Percentiles rank a stretch among this genome's conserved stretches.
Evolutionary conservation across 2,329 filamentous ascomycete species (phyloP).

Genomic region (Endoconidiophora laricicola): DNA sequence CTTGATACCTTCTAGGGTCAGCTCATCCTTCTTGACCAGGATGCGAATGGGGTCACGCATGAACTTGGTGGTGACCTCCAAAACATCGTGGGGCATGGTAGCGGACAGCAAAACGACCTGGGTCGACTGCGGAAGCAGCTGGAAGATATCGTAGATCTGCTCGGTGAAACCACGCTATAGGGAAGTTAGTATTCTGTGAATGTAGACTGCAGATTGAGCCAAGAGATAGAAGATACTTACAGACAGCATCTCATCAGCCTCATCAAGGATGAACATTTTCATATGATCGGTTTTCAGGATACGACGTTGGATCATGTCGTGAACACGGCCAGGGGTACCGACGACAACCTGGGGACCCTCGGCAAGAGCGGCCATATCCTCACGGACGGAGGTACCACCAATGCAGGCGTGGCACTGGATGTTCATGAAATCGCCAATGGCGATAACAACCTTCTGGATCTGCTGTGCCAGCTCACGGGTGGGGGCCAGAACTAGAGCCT

Average conservation of each 20-base stretch:
- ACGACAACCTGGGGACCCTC: constrained; percentile 95
- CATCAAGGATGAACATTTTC: constrained; percentile 99
- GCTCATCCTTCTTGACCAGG: constrained; percentile 98
- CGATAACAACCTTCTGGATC: constrained; percentile 98
- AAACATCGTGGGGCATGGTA: constrained; percentile 97
- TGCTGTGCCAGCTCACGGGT: constrained; percentile 98
- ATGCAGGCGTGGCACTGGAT: constrained; percentile 99
- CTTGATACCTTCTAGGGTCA: constrained; percentile 99
- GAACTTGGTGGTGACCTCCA: constrained; percentile 99
- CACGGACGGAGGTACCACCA: constrained; percentile 92
- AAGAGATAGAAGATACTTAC: constrained; percentile 30
- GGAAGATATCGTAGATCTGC: constrained; percentile 99
- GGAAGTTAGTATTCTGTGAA: constrained; percentile 20
- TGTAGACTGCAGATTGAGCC: background rate
- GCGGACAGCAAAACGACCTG: constrained; percentile 97
- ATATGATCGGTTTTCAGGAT: constrained; percentile 93
- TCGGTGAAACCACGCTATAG: constrained; percentile 88
- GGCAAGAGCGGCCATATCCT: constrained; percentile 95
- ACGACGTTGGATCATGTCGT: constrained; percentile 98
- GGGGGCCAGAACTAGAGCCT: constrained; percentile 93
- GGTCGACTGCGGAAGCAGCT: constrained; percentile 91
- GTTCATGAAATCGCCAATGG: constrained; percentile 99
- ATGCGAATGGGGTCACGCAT: constrained; percentile 99
- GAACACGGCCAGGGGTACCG: constrained; percentile 93
- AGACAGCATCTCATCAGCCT: constrained; percentile 98